A percentile compares a stretch with the other conserved stretches of the same genome.
Evolutionary conservation across 306 rosid genomes (phyloP).

Genomic region (Corylus avellana): DNA sequence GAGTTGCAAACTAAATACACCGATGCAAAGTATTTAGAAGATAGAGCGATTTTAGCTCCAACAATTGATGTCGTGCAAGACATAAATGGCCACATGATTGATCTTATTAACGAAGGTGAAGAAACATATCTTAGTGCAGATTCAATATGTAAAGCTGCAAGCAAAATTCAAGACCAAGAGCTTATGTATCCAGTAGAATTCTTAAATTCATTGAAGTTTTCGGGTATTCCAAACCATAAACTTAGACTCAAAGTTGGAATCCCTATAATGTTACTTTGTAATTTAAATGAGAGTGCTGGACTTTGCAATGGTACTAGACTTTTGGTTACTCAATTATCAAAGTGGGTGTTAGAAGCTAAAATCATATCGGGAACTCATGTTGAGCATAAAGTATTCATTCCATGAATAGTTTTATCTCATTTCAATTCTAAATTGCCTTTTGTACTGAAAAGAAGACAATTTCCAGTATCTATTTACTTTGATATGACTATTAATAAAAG

Average conservation of each 20-base stretch:
- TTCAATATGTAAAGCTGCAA: neutral
- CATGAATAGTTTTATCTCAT: neutral
- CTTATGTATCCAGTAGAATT: neutral
- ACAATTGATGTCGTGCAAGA: neutral
- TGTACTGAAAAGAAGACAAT: too few species aligned
- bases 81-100: neutral
- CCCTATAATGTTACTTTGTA: neutral
- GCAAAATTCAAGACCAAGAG: neutral
- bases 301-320: neutral
- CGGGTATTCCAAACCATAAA: neutral
- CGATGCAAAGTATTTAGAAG: neutral
- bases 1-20: neutral
- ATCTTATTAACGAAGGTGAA: neutral
- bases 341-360: neutral
- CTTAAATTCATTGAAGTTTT: neutral
- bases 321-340: neutral
- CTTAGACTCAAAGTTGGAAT: neutral
- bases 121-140: neutral
- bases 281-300: neutral
- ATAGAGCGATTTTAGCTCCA: neutral
- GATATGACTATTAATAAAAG: too few species aligned
- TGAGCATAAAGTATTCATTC: neutral
- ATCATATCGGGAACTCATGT: neutral
- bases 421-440: neutral
- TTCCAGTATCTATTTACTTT: too few species aligned